These are phyloP conservation scores for Lactuca sativa DNA, from an alignment of 129 eudicot species.

Conservation along the genomic window DNA sequence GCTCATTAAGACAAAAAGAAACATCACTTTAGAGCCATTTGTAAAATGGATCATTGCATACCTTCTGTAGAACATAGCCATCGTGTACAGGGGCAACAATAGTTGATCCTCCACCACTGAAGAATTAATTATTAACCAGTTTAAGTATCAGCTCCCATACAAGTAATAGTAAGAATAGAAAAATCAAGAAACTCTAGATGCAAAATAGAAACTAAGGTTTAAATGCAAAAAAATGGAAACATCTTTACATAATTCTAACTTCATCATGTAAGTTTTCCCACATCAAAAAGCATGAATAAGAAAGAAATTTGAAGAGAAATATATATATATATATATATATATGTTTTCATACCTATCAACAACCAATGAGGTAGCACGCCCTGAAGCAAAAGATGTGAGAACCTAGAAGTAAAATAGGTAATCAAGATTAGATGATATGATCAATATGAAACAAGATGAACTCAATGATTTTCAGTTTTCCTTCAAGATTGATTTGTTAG, in stretches of 20 bases:
- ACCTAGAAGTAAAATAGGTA: constrained; percentile 48
- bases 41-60: constrained; percentile 25
- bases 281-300: constrained; percentile 6
- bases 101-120: constrained; percentile 99
- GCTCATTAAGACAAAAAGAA: background rate
- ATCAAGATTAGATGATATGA: constrained; percentile 11
- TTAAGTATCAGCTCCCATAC: constrained; percentile 17
- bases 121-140: constrained; percentile 22
- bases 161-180: background rate
- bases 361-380: constrained; percentile 93
- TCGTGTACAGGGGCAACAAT: constrained; percentile 97
- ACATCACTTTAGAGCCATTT: background rate
- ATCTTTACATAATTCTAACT: constrained; percentile 3
- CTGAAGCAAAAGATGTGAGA: constrained; percentile 98
- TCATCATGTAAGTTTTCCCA: background rate
- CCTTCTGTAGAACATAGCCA: constrained; percentile 99
- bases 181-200: background rate
- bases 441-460: constrained; percentile 9
- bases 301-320: background rate
- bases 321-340: no score
- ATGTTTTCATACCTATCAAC: constrained; percentile 73
- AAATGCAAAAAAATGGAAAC: background rate
- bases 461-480: background rate
- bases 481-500: constrained; percentile 1
- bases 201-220: background rate